These are phyloP conservation scores for Kurtzmaniella cleridarum DNA, from an alignment of 805 yeast species.

Conservation along the genomic window DNA sequence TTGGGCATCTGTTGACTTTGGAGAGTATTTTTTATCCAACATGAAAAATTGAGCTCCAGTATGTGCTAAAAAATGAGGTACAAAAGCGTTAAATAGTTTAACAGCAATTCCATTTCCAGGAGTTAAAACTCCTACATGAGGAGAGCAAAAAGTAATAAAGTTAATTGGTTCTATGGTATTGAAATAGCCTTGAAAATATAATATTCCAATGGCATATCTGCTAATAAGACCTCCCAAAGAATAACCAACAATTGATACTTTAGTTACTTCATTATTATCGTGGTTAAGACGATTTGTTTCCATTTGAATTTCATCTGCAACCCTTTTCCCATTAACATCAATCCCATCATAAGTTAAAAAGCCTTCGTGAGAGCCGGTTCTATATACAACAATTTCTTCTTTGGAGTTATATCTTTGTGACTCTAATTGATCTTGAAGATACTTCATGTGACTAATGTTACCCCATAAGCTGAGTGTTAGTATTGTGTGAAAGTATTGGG, in stretches of 20 bases:
- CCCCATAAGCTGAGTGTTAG: constrained; percentile 59
- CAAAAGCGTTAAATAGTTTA: constrained; percentile 54
- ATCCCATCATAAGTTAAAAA: constrained; percentile 82
- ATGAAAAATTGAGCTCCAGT: constrained; percentile 75
- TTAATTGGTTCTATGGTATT: constrained; percentile 49
- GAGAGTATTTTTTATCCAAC: constrained; percentile 25
- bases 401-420: constrained; percentile 18
- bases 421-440: constrained; percentile 46
- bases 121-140: constrained; percentile 65
- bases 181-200: constrained; percentile 49
- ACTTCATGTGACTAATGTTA: constrained; percentile 57
- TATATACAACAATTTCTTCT: constrained; percentile 37
- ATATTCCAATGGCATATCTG: constrained; percentile 40
- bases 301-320: constrained; percentile 55
- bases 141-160: constrained; percentile 50
- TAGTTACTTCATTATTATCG: constrained; percentile 23
- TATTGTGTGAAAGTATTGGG: constrained; percentile 7
- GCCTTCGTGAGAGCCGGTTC: constrained; percentile 60
- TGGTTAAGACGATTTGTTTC: constrained; percentile 13
- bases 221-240: constrained; percentile 40
- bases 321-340: constrained; percentile 75
- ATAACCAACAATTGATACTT: constrained; percentile 36
- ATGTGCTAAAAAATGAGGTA: constrained; percentile 60
- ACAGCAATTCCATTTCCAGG: constrained; percentile 42
- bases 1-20: constrained; percentile 1